Evolutionary conservation across 192 early-diverging fungal species (phyloP).

Genomic region (Podila epigama): DNA sequence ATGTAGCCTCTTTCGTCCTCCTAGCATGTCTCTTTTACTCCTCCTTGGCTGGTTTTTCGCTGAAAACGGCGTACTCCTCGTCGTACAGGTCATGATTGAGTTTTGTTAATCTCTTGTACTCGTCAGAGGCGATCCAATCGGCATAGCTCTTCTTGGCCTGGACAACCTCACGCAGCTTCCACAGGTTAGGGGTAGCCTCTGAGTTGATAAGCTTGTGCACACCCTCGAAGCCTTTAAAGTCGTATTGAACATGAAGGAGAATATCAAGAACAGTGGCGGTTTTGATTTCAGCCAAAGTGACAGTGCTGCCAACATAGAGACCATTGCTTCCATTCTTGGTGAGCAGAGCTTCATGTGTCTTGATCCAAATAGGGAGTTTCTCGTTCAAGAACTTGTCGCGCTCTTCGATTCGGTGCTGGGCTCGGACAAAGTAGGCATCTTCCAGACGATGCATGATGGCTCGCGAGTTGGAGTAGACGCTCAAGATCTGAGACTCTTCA

Average conservation of each 20-base stretch:
- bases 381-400: slow-evolving; percentile 1
- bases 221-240: slow-evolving; percentile 11
- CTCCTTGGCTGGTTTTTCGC: too few species aligned
- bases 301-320: slow-evolving; percentile 56
- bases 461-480: slow-evolving; percentile 1
- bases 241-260: slow-evolving; percentile 5
- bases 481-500: slow-evolving; percentile 16
- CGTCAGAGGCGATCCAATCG: slow-evolving; percentile 5
- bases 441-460: slow-evolving; percentile 1
- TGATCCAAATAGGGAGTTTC: slow-evolving; percentile 17
- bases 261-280: slow-evolving; percentile 7
- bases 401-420: not conserved
- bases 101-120: too few species aligned
- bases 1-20: too few species aligned
- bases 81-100: too few species aligned
- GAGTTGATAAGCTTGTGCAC: not conserved
- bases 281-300: slow-evolving; percentile 11
- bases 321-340: slow-evolving; percentile 29
- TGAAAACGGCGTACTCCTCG: too few species aligned
- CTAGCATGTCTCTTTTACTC: too few species aligned
- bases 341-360: not conserved
- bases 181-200: slow-evolving; percentile 9
- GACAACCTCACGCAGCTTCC: slow-evolving; percentile 11
- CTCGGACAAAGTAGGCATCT: not conserved
- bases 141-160: not conserved